Evolutionary conservation across 495 filamentous ascomycete species (phyloP).

Genomic region (Usnea hakonensis): DNA sequence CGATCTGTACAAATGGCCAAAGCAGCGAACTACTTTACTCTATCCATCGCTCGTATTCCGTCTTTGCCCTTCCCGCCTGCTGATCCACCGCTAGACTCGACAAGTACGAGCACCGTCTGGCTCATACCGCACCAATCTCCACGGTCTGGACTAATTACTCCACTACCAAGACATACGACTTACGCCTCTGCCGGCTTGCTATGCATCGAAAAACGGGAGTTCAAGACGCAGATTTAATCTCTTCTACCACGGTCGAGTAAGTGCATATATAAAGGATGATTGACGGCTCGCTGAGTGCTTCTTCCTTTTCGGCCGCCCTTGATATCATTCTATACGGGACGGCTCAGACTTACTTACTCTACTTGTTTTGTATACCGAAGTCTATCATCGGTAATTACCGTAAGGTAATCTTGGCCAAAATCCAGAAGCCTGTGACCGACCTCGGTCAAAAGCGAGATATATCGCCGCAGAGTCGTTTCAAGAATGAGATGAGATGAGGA

Average conservation of each 20-base stretch:
- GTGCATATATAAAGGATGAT: background rate
- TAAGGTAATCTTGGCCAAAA: background rate
- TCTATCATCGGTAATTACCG: background rate
- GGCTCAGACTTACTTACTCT: background rate
- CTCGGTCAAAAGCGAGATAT: background rate
- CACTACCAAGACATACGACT: background rate
- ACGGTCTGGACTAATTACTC: background rate
- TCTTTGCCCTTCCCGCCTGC: background rate
- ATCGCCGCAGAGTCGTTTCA: too few relatives aligned
- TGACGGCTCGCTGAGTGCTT: background rate
- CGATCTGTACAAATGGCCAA: background rate
- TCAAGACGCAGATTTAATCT: background rate
- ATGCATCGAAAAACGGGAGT: too few relatives aligned
- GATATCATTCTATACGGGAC: background rate
- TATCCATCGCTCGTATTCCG: background rate
- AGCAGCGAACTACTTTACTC: background rate
- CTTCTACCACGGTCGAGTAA: background rate
- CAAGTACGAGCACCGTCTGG: background rate
- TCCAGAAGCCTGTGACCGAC: background rate
- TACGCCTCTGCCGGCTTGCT: background rate
- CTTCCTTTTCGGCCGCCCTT: background rate
- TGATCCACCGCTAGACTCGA: conserved; percentile 7
- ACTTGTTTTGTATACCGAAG: background rate
- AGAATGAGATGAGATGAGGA: too few relatives aligned
- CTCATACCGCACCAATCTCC: background rate